Base-by-base conservation (phyloP, 179 eudicot genomes). In the Beta corolliflora region DNA sequence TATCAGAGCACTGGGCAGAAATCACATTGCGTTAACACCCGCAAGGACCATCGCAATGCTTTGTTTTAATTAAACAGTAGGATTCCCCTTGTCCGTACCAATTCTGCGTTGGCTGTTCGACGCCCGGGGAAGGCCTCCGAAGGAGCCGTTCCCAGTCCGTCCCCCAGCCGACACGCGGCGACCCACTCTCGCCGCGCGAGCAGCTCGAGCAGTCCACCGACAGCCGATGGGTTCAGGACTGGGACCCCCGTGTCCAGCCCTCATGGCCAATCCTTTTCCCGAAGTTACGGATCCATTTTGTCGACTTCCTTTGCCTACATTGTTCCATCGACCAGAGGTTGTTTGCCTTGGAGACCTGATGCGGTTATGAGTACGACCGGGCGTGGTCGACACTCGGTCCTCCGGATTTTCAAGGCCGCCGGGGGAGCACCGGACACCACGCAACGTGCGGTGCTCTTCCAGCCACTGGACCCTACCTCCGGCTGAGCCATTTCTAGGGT, bases 1-100 rank as follows among this genome's bases (percentile, higher is more conserved):
- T 36, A 36, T 90, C 89, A 90, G 91, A 90, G 93, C 93, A 90
- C 88, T 89, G 88, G 93, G 93, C 90, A 91, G 91, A 91, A 91
- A 90, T 90, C 93, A 91, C 93, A 91, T 90, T 91, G 89, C 58
- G 75, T 71, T 48, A 71, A 71, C 75, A 71, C 45, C 75, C 58
- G 75, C 58, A 48, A 21, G 58, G 75, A 71, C 41, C 58, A 71
- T 71, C 75, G 75, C 75, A 71, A 71, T 73, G 61, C 91, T 88
- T 90, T 90, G 89, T 89, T 89, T 89, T 89, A 91, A 91, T 89
- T 91, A 88, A 88, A 91, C 88, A 88, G 89, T 89, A 91, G 87
- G 91, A 89, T 89, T 91, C 92, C 91, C 91, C 90, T 88, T 91
- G 86, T 88, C 90, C 88, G 91, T 89, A 88, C 91, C 91, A 91